These are phyloP conservation scores for Pseudogymnoascus destructans DNA, from an alignment of 2,329 filamentous ascomycete genomes.

Conservation along the genomic window DNA sequence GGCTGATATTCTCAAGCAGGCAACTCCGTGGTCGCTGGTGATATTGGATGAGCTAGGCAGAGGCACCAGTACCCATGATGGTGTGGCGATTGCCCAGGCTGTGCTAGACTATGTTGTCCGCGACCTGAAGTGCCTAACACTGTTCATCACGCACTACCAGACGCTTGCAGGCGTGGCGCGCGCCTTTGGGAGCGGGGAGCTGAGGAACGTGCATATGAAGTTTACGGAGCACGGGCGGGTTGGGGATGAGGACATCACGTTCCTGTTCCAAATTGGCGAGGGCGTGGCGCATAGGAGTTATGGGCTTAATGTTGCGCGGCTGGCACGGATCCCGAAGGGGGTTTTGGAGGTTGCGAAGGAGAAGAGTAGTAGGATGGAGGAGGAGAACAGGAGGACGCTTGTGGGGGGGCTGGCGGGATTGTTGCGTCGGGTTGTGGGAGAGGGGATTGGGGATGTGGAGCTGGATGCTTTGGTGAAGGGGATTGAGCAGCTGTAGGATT, in stretches of 20 bases:
- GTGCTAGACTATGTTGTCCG: conserved; percentile 76
- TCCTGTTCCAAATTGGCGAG: conserved; percentile 82
- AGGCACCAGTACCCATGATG: conserved; percentile 89
- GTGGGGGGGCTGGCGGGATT: conserved; percentile 29
- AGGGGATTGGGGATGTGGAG: conserved; percentile 14
- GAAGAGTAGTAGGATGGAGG: conserved; percentile 72
- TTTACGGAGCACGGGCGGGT: conserved; percentile 42
- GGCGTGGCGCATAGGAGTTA: conserved; percentile 91
- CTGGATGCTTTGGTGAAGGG: conserved; percentile 21
- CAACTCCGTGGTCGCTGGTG: conserved; percentile 71
- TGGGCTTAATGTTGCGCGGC: conserved; percentile 78
- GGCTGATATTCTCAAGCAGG: conserved; percentile 76
- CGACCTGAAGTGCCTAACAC: conserved; percentile 60
- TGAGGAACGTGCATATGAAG: conserved; percentile 89
- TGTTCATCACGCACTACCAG: conserved; percentile 99
- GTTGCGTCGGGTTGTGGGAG: conserved; percentile 19
- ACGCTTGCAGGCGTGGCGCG: conserved; percentile 59
- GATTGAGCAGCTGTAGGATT: conserved; percentile 44
- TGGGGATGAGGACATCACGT: conserved; percentile 70
- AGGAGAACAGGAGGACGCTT: conserved; percentile 50
- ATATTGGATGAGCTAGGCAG: conserved; percentile 91
- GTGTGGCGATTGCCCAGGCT: conserved; percentile 86
- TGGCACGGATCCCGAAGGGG: conserved; percentile 66
- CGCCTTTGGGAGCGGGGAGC: conserved; percentile 47
- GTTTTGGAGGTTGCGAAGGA: conserved; percentile 67